Evolutionary conservation across 306 rosid species (phyloP), one percentile per base, ranked within the genome.

Genomic region (Erythrophleum fordii): DNA sequence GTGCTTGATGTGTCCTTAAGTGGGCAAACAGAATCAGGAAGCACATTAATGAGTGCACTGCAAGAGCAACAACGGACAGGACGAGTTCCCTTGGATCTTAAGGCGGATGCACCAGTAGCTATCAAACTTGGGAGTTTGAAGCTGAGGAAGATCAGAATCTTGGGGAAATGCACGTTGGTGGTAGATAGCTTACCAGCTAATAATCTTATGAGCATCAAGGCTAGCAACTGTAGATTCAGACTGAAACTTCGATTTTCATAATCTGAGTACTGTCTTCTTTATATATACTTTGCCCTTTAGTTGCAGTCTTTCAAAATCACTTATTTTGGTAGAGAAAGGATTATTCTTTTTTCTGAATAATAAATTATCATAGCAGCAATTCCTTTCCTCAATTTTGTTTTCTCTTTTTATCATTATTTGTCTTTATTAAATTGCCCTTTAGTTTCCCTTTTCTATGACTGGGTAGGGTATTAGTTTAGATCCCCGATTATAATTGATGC

Each of bases 21-120:
- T 0, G 94, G 94, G n/a, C 81, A 84, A 72, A 83, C 78, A 5
- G 84, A 79, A 66, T 77, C 81, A 5, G 94, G 91, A 35, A 88
- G 41, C 78, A 72, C 86, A 22, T 59, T 90, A 62, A 83, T 90
- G 91, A 45, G 39, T 3, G 92, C 91, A 11, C 80, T 90, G 76
- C 89, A 80, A 46, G 88, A 90, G 65, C 90, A 90, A 41, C 91
- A 88, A 58, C 89, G 81, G 67, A 90, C 83, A 0, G 94, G 92
- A 5, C 71, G 74, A 20, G 82, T 88, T 61, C 94, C 94, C n/a
- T 61, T 90, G 82, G 83, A 83, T 59, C 92, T 90, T 11, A 75
- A 78, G 78, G 87, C 84, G 23, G 75, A 76, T 51, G 94, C 89
- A 10, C 91, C 94, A 0, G 89, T 88, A 11, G 85, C 88, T 6